These are phyloP conservation scores for Willaertia magna DNA, from an alignment of 208 protist genomes.

Conservation along the genomic window DNA sequence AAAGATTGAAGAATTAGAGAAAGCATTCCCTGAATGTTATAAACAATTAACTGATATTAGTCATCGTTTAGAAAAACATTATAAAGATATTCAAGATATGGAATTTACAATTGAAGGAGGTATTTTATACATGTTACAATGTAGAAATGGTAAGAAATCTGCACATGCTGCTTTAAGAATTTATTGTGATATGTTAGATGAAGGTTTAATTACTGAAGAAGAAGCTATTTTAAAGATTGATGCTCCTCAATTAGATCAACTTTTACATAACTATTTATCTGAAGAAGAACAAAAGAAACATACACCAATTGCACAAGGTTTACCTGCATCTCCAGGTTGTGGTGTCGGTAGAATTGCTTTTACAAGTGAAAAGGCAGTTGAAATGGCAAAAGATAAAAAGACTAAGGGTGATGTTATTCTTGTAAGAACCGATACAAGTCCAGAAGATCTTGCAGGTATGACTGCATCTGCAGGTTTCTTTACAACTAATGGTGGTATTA, in stretches of 20 bases:
- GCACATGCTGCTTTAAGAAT: slow-evolving; percentile 66
- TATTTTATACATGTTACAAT: slow-evolving; percentile 83
- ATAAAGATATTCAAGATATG: slow-evolving; percentile 86
- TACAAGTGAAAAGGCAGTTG: slow-evolving; percentile 49
- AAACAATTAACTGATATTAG: slow-evolving; percentile 59
- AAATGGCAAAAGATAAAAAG: slow-evolving; percentile 43
- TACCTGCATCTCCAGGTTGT: slow-evolving; percentile 75
- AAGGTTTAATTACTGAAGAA: slow-evolving; percentile 70
- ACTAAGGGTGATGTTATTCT: slow-evolving; percentile 57
- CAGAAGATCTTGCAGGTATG: slow-evolving; percentile 82
- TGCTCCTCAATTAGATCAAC: slow-evolving; percentile 58
- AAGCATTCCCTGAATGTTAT: slow-evolving; percentile 65
- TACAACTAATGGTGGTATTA: slow-evolving; percentile 78
- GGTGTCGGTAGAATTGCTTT: slow-evolving; percentile 74
- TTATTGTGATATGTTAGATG: slow-evolving; percentile 72
- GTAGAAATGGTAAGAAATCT: slow-evolving; percentile 76
- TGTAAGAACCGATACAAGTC: slow-evolving; percentile 75
- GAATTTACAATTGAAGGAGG: slow-evolving; percentile 87
- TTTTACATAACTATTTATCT: slow-evolving; percentile 64
- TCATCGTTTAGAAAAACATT: slow-evolving; percentile 65
- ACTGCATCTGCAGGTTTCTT: slow-evolving; percentile 65
- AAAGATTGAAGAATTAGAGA: slow-evolving; percentile 69
- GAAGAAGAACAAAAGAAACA: slow-evolving; percentile 30
- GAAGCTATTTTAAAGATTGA: slow-evolving; percentile 66
- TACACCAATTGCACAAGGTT: slow-evolving; percentile 62